Evolutionary conservation across 768 basidiomycete species (phyloP), one percentile per base, ranked within the genome.

Genomic region (Lepiota venenata): DNA sequence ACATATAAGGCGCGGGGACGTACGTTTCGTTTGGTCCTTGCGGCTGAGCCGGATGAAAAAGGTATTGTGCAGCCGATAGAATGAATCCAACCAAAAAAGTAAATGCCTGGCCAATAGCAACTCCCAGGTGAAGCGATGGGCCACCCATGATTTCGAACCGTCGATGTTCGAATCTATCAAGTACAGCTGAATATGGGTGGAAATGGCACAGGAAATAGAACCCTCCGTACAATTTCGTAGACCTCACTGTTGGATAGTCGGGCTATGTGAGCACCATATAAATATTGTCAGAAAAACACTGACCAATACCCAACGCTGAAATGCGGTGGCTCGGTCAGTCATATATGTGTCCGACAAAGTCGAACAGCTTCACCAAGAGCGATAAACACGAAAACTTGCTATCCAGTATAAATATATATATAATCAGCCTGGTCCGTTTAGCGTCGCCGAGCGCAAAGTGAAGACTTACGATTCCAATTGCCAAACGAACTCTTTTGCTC

Each of bases 261-360:
- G 38, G 39, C 15, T n/a, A 4, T 27, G 12, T 29, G 20, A 27
- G 20, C 29, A 50, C 27, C 4, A n/a, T 25, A 25, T 16, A 37
- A 18, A 25, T 16, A 2, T 29, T 38, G 15, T 1, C 1, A 42
- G 3, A 16, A 38, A 41, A 15, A 27, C 27, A 40, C 56, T 52
- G 41, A 52, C 61, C 59, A 27, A 58, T 44, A 9, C 59, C 58
- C n/a, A 62, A 46, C 8, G 57, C 63, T 64, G 47, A 5, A 22
- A 47, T 9, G 47, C 6, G 56, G 36, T n/a, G 35, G 41, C 36
- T 35, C 8, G 38, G 45, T 20, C 32, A 27, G 29, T 16, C 10
- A 18, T 18, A 4, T 39, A 20, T 9, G 11, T 39, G 15, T 35
- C 4, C 22, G 20, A 8, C 18, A 16, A 38, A 36, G 3, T 14